Percentiles rank a stretch among this genome's conserved stretches.
Evolutionary conservation across 495 filamentous ascomycete species (phyloP).

Genomic region (Trichoderma orchidacearum): DNA sequence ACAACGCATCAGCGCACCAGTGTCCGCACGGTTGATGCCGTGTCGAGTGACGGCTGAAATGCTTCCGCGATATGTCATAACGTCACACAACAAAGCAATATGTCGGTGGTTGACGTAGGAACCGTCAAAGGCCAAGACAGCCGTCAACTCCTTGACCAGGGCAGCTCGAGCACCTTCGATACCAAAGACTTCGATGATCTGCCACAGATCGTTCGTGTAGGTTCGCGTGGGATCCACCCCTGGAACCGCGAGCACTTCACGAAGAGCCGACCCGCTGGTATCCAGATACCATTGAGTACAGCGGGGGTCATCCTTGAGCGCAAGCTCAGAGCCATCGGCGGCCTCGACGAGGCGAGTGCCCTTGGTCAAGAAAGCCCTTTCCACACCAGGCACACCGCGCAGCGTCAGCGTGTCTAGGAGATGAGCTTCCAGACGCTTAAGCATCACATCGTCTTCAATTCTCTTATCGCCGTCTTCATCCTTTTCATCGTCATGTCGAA

Average conservation of each 20-base stretch:
- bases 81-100: constrained; percentile 87
- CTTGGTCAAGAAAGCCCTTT: constrained; percentile 83
- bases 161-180: constrained; percentile 87
- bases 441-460: constrained; percentile 74
- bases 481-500: constrained; percentile 52
- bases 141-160: constrained; percentile 73
- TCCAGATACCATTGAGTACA: constrained; percentile 94
- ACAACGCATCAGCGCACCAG: constrained; percentile 96
- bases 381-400: constrained; percentile 77
- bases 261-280: constrained; percentile 77
- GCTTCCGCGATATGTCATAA: constrained; percentile 91
- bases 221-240: constrained; percentile 85
- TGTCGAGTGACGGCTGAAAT: constrained; percentile 95
- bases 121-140: constrained; percentile 91
- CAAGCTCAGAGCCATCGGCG: constrained; percentile 54
- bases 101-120: constrained; percentile 99
- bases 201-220: constrained; percentile 88
- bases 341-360: constrained; percentile 47
- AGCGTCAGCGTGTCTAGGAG: constrained; percentile 82
- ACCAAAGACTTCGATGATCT: constrained; percentile 85
- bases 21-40: constrained; percentile 96
- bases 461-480: constrained; percentile 65
- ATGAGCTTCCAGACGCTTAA: constrained; percentile 82
- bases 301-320: constrained; percentile 49
- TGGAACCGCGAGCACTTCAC: constrained; percentile 67